Evolutionary conservation across 805 yeast species (phyloP).

Genomic region (Suhomyces kilbournensis): DNA sequence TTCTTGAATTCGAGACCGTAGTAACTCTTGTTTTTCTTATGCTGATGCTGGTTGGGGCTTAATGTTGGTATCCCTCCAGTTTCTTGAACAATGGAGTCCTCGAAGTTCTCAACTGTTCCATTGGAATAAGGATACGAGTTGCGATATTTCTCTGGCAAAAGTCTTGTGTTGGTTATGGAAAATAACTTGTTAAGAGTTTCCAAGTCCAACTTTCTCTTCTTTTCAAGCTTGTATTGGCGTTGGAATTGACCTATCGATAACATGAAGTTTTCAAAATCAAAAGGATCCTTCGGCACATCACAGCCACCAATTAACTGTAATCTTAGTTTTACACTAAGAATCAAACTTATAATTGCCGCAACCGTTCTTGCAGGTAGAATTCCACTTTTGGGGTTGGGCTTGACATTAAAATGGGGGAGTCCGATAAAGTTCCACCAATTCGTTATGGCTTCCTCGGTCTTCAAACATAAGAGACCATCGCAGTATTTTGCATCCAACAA

Average conservation of each 20-base stretch:
- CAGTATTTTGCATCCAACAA: constrained; percentile 64
- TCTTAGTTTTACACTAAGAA: constrained; percentile 67
- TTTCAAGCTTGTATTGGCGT: constrained; percentile 56
- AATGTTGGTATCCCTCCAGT: not conserved
- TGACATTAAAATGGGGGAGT: constrained; percentile 39
- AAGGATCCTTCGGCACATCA: constrained; percentile 78
- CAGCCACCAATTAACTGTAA: constrained; percentile 33
- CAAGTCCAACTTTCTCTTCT: constrained; percentile 53
- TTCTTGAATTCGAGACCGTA: constrained; percentile 46
- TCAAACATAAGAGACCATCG: constrained; percentile 82
- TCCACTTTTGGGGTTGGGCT: constrained; percentile 50
- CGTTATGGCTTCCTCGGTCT: constrained; percentile 66
- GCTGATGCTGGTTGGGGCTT: not conserved
- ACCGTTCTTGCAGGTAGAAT: constrained; percentile 64
- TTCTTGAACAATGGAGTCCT: not conserved
- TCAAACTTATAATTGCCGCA: constrained; percentile 75
- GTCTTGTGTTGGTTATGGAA: constrained; percentile 31
- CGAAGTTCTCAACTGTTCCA: not conserved
- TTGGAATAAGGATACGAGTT: not conserved
- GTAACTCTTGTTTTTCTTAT: constrained; percentile 25
- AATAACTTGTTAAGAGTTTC: constrained; percentile 45
- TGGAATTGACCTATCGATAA: constrained; percentile 74
- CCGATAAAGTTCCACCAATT: constrained; percentile 87
- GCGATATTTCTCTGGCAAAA: constrained; percentile 22
- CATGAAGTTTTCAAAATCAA: constrained; percentile 69